A percentile compares a stretch with the other conserved stretches of the same genome.
Evolutionary conservation across 106 monocot species (phyloP).

Genomic region (Dendrobium chrysotoxum): DNA sequence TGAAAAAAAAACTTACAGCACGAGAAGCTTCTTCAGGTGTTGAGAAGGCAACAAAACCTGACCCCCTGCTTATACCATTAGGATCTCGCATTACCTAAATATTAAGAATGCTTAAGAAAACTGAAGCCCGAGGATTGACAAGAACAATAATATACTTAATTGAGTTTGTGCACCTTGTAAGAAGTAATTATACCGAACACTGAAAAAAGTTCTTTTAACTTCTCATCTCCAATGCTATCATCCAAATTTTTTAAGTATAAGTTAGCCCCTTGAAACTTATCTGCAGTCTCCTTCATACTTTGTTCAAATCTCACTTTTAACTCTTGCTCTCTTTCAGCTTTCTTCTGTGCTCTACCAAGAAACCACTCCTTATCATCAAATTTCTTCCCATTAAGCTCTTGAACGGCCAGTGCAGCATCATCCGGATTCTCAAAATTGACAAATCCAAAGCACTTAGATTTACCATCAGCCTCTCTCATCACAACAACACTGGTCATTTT

Average conservation of each 20-base stretch:
- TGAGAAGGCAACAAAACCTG: constrained; percentile 66
- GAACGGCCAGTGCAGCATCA: constrained; percentile 23
- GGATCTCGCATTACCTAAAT: constrained; percentile 66
- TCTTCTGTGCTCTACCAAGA: constrained; percentile 30
- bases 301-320: constrained; percentile 30
- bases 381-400: constrained; percentile 33
- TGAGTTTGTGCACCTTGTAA: constrained; percentile 23
- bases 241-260: constrained; percentile 29
- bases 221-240: constrained; percentile 23
- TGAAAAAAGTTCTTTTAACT: constrained; percentile 20
- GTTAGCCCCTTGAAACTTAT: constrained; percentile 24
- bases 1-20: constrained; percentile 40
- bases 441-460: constrained; percentile 35
- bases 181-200: constrained; percentile 22
- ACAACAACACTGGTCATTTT: constrained; percentile 40
- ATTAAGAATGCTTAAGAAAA: background rate
- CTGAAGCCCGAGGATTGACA: background rate
- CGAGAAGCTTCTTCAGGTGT: constrained; percentile 62
- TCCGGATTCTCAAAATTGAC: constrained; percentile 30
- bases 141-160: background rate
- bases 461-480: constrained; percentile 38
- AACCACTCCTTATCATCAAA: constrained; percentile 33
- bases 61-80: constrained; percentile 57
- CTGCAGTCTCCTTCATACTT: constrained; percentile 15
- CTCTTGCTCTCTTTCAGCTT: constrained; percentile 22